Base-by-base conservation (phyloP, 2,329 filamentous ascomycete species). In the Pseudogymnoascus sp. region DNA sequence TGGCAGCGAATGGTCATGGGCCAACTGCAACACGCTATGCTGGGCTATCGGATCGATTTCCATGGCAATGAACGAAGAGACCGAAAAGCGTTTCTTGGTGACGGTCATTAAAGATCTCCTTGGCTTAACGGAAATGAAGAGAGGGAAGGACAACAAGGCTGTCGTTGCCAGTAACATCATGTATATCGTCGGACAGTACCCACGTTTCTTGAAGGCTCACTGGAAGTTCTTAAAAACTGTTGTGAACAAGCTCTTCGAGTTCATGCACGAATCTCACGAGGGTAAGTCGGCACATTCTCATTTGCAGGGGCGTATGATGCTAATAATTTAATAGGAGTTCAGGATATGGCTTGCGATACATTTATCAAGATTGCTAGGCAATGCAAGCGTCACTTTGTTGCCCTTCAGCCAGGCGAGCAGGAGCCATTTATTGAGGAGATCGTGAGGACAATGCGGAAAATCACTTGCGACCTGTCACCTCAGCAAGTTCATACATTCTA, bases 221-320 rank as follows among this genome's bases (percentile, higher is more conserved):
- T 99, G 94, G 94, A 99, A 99, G 75, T 99, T 99, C 78, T 80
- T 99, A 62, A 99, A 99, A 85, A 99, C 94, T 2, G 94, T 99
- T 15, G 94, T 99, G 71, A 99, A 99, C 78, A 99, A 99, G 79
- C 83, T 99, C 4, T 99, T 99, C 71, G 94, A 99, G 78, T 99
- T 99, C 73, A 99, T 99, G 94, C 94, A 99, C 74, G 94, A 99
- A 76, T 97, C 94, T 1, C 94, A 99, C 71, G 94, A 99, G 79
- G 94, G 90, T 87, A 76, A 69, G 81, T 74, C 62, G 4, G 60
- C 5, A 17, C n/a, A 54, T 44, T 24, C 24, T 41, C 7, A 26
- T 60, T 7, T 7, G 7, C 24, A 10, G 13, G 40, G 9, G 15
- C 11, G 41, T 58, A 10, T 47, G 8, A 17, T 62, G 58, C 71